Evolutionary conservation across 139 green algal species (phyloP).

Genomic region (Closterium sp.): DNA sequence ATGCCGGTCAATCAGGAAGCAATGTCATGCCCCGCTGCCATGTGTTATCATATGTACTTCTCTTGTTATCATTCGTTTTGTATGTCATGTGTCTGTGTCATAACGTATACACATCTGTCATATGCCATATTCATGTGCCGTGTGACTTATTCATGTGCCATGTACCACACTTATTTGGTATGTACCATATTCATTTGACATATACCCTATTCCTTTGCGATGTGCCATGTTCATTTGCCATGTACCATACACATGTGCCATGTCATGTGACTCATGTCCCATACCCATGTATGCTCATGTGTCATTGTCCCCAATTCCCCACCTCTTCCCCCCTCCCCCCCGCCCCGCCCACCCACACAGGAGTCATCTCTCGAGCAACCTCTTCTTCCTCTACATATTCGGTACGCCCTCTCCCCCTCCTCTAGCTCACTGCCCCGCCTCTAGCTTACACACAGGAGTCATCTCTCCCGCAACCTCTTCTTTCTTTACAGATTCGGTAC

Average conservation of each 20-base stretch:
- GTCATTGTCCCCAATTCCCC: conserved; percentile 55
- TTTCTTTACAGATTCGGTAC: too few relatives aligned
- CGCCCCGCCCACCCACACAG: conserved; percentile 20
- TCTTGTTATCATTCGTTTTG: too few relatives aligned
- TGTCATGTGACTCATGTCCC: too few relatives aligned
- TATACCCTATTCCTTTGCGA: too few relatives aligned
- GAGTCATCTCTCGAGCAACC: conserved; percentile 54
- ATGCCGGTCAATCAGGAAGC: too few relatives aligned
- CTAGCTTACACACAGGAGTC: too few relatives aligned
- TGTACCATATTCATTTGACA: neutral
- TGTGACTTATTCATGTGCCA: neutral
- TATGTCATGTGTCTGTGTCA: too few relatives aligned
- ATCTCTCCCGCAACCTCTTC: neutral
- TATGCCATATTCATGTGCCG: too few relatives aligned
- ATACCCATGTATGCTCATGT: conserved; percentile 49
- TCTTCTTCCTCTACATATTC: conserved; percentile 63
- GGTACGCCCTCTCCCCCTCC: conserved; percentile 7
- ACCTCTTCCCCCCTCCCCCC: neutral
- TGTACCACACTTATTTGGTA: neutral
- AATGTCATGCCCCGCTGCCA: too few relatives aligned
- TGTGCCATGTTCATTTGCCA: neutral
- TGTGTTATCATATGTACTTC: too few relatives aligned
- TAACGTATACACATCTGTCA: too few relatives aligned
- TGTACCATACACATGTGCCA: too few relatives aligned
- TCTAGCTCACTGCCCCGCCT: neutral